A percentile compares a stretch with the other conserved stretches of the same genome.
These are phyloP conservation scores for Dothiorella sarmentorum DNA, from an alignment of 2,329 filamentous ascomycete species.

Conservation along the genomic window DNA sequence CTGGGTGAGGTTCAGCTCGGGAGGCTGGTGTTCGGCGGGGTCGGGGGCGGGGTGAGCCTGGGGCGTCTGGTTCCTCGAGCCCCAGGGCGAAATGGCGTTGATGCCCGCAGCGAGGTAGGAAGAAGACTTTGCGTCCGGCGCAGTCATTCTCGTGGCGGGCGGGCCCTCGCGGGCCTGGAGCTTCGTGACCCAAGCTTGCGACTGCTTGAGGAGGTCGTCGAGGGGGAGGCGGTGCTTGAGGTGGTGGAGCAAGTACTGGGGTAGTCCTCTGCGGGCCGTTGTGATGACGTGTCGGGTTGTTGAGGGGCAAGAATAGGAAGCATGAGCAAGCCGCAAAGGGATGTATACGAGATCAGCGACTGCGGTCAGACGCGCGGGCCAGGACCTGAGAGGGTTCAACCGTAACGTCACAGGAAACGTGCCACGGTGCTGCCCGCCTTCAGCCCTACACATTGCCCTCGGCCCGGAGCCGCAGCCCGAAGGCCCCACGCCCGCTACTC, in stretches of 20 bases:
- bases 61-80: constrained; percentile 42
- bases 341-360: neutral
- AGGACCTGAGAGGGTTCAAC: neutral
- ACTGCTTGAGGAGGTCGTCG: constrained; percentile 1
- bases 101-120: constrained; percentile 42
- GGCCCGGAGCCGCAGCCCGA: neutral
- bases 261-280: constrained; percentile 14
- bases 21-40: constrained; percentile 27
- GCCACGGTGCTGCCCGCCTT: neutral
- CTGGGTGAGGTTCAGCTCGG: constrained; percentile 31
- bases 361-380: neutral
- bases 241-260: constrained; percentile 8
- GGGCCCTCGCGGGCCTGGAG: constrained; percentile 13
- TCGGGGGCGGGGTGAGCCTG: constrained; percentile 34
- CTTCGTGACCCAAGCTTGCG: neutral
- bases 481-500: neutral
- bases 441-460: neutral
- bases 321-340: neutral
- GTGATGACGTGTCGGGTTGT: neutral
- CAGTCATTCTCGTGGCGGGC: constrained; percentile 9
- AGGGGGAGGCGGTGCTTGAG: constrained; percentile 1
- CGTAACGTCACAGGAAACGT: constrained; percentile 11
- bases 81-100: constrained; percentile 48
- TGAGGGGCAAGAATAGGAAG: neutral
- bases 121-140: constrained; percentile 17